Conservation (phyloP, 2,329 filamentous ascomycete genomes). For the Chaetomium sp. region DNA sequence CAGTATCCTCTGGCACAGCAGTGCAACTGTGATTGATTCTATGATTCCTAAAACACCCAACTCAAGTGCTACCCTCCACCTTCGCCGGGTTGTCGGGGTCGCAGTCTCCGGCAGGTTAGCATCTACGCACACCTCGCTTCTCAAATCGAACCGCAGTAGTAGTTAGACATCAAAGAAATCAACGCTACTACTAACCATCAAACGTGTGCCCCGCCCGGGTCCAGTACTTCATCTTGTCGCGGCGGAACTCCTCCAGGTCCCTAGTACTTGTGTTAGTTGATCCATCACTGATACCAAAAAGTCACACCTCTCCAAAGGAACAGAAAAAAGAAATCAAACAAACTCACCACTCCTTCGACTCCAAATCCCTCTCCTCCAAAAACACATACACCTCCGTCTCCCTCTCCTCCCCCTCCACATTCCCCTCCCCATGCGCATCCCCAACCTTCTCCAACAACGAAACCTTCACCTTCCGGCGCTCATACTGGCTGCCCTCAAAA, state of each 20-base stretch:
- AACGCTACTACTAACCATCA: constrained; percentile 30
- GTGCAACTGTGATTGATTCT: too few relatives aligned
- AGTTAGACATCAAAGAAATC: not conserved
- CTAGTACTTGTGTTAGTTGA: not conserved
- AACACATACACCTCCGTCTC: constrained; percentile 62
- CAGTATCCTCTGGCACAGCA: not conserved
- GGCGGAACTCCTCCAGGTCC: constrained; percentile 79
- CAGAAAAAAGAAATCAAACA: not conserved
- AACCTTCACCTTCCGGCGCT: constrained; percentile 48
- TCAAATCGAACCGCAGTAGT: not conserved
- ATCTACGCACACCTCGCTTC: not conserved
- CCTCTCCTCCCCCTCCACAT: constrained; percentile 40
- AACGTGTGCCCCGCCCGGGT: constrained; percentile 44
- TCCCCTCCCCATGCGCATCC: constrained; percentile 34
- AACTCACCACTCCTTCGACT: constrained; percentile 60
- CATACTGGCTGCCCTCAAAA: constrained; percentile 77
- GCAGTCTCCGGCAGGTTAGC: constrained; percentile 1
- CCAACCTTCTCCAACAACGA: constrained; percentile 40
- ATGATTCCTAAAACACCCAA: too few relatives aligned
- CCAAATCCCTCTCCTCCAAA: constrained; percentile 45
- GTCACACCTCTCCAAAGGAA: not conserved
- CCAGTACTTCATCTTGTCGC: constrained; percentile 59
- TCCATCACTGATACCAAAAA: too few relatives aligned
- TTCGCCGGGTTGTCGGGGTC: constrained; percentile 8
- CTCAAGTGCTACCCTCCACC: not conserved